Conservation (phyloP, 768 basidiomycete genomes). For the Psilocybe cubensis region DNA sequence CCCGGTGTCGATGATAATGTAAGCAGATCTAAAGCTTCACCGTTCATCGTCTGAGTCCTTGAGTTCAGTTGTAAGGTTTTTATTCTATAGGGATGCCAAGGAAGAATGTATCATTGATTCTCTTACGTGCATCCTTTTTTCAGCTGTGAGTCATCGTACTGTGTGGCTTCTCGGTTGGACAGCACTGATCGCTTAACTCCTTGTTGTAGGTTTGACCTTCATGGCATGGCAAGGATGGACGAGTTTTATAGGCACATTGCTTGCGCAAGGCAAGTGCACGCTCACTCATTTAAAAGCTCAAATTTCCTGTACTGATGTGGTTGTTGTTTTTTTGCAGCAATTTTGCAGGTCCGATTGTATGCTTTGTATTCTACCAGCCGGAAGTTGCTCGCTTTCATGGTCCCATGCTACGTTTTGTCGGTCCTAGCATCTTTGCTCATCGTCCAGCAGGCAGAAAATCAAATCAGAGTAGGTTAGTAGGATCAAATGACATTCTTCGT, state of each 20-base stretch:
- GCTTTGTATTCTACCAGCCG: background rate
- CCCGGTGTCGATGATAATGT: too few relatives aligned
- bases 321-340: background rate
- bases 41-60: background rate
- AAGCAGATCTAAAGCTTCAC: too few relatives aligned
- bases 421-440: background rate
- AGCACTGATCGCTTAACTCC: background rate
- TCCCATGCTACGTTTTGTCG: background rate
- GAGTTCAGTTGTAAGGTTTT: background rate
- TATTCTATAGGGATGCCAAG: too few relatives aligned
- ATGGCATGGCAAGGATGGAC: background rate
- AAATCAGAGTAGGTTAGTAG: too few relatives aligned
- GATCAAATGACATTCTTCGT: too few relatives aligned
- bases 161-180: too few relatives aligned
- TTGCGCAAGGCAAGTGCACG: background rate
- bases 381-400: background rate
- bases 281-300: background rate
- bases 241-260: background rate
- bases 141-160: too few relatives aligned
- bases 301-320: too few relatives aligned
- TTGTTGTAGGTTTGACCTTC: background rate
- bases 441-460: background rate
- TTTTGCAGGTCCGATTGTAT: conserved; percentile 1
- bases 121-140: too few relatives aligned
- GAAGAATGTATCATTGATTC: too few relatives aligned